Percentiles rank a stretch among this genome's conserved stretches.
These are phyloP conservation scores for Arthrobotrys iridis DNA, from an alignment of 2,329 filamentous ascomycete genomes.

Conservation along the genomic window DNA sequence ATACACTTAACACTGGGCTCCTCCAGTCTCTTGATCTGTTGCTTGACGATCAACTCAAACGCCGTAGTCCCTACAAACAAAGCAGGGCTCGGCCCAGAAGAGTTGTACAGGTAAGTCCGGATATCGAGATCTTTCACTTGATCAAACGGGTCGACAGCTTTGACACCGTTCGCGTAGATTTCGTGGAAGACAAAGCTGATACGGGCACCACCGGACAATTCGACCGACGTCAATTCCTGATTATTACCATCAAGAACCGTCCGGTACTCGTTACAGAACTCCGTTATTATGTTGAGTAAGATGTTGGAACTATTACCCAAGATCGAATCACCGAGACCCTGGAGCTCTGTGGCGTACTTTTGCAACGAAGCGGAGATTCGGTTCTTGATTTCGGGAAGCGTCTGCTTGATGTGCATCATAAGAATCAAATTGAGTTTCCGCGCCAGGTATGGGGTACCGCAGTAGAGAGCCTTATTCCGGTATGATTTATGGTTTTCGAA, in stretches of 20 bases:
- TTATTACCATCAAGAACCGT: slow-evolving; percentile 97
- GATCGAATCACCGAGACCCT: slow-evolving; percentile 87
- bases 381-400: slow-evolving; percentile 96
- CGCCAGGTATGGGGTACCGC: slow-evolving; percentile 94
- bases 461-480: slow-evolving; percentile 97
- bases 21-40: slow-evolving; percentile 95
- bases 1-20: slow-evolving; percentile 98
- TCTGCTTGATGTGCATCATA: slow-evolving; percentile 99
- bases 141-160: slow-evolving; percentile 97
- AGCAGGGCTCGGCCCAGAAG: slow-evolving; percentile 95
- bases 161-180: slow-evolving; percentile 95
- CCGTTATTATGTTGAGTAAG: slow-evolving; percentile 97
- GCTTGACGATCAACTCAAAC: slow-evolving; percentile 98
- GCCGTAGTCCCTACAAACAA: slow-evolving; percentile 97
- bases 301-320: slow-evolving; percentile 97
- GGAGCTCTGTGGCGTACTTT: slow-evolving; percentile 86
- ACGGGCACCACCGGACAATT: slow-evolving; percentile 94
- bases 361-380: slow-evolving; percentile 92
- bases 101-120: slow-evolving; percentile 96
- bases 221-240: slow-evolving; percentile 90
- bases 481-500: slow-evolving; percentile 99
- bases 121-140: slow-evolving; percentile 98
- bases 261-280: slow-evolving; percentile 97
- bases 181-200: slow-evolving; percentile 99
- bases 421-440: slow-evolving; percentile 98